Base-by-base conservation (phyloP, 2,329 filamentous ascomycete genomes). In the Phoma sp. region DNA sequence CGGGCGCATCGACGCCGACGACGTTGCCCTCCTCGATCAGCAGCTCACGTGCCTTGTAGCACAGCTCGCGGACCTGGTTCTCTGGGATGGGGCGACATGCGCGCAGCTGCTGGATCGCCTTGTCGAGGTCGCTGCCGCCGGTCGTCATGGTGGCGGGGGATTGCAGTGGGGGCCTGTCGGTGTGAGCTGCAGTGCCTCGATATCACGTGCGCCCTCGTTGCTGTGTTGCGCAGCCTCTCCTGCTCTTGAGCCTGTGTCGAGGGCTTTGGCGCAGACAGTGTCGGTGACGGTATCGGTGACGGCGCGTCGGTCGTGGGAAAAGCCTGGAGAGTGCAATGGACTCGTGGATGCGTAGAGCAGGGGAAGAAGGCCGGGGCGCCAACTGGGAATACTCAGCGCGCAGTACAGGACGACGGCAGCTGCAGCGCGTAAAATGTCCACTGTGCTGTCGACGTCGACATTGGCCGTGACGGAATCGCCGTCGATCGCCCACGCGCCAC, bases 1-100 rank as follows among this genome's bases (percentile, higher is more conserved):
- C 94, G 21, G 94, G 94, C 58, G 94, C 94, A 73, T 94, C 90
- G 59, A 99, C 94, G 17, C 90, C 92, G 62, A 98, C 94, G 45
- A 98, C 94, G 74, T 99, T 98, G 63, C 92, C 94, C 80, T 99
- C 95, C 77, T 98, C 95, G 60, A 99, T 96, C 63, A 99, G 81
- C 50, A 99, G 85, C 80, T 99, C 95, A 62, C 95, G 87, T 47
- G 95, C 95, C 75, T 97, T 97, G 82, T 97, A 94, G 79, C 95
- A 98, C 67, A 99, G 84, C 79, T 99, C 94, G 73, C 94, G 90
- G 58, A 99, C 96, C 80, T 98, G 91, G 36, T 88, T 84, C 81
- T 99, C 95, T 60, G 95, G 94, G 67, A 99, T 99, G 51, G 94
- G 93, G 60, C 93, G 91, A 79, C 95, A 99, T 74, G 92, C 90